Evolutionary conservation across 768 basidiomycete species (phyloP).

Genomic region (Neoboletus magnificus): DNA sequence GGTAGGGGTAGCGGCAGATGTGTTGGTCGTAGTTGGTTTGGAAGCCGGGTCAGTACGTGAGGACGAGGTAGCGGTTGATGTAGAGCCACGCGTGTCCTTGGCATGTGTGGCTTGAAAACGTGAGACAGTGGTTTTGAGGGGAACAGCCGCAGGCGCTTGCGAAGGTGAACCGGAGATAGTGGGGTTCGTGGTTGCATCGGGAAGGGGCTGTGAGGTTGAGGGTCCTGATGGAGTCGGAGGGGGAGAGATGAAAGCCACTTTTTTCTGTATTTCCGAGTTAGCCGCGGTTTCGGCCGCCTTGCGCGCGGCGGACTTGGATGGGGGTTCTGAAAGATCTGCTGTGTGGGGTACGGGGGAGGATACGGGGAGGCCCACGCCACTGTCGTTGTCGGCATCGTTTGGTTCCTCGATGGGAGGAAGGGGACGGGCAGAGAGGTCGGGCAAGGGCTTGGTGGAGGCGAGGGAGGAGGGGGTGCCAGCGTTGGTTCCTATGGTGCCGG

Average conservation of each 20-base stretch:
- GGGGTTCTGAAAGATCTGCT: slow-evolving; percentile 20
- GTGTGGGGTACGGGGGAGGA: slow-evolving; percentile 29
- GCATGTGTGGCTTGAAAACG: slow-evolving; percentile 74
- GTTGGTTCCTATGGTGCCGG: slow-evolving; percentile 33
- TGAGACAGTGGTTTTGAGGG: slow-evolving; percentile 64
- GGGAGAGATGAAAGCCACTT: slow-evolving; percentile 85
- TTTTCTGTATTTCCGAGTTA: slow-evolving; percentile 62
- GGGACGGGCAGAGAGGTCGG: slow-evolving; percentile 54
- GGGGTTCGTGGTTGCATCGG: slow-evolving; percentile 42
- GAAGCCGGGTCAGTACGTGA: slow-evolving; percentile 61
- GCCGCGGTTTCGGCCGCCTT: slow-evolving; percentile 36
- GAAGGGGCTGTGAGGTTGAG: slow-evolving; percentile 47
- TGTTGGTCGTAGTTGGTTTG: slow-evolving; percentile 41
- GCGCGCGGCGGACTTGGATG: slow-evolving; percentile 33
- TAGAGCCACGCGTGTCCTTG: slow-evolving; percentile 64
- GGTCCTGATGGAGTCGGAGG: slow-evolving; percentile 63
- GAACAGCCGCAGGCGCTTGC: slow-evolving; percentile 29
- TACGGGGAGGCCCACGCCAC: slow-evolving; percentile 36
- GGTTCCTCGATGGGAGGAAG: slow-evolving; percentile 48
- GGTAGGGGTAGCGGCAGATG: slow-evolving; percentile 54
- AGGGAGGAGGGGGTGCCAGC: slow-evolving; percentile 43
- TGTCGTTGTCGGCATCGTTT: slow-evolving; percentile 33
- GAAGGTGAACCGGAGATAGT: slow-evolving; percentile 29
- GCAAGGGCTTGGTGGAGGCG: slow-evolving; percentile 65
- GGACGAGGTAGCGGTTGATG: slow-evolving; percentile 55